Percentiles rank a stretch among this genome's conserved stretches.
Evolutionary conservation across 2,329 filamentous ascomycete species (phyloP).

Genomic region (Venturia pyrina): DNA sequence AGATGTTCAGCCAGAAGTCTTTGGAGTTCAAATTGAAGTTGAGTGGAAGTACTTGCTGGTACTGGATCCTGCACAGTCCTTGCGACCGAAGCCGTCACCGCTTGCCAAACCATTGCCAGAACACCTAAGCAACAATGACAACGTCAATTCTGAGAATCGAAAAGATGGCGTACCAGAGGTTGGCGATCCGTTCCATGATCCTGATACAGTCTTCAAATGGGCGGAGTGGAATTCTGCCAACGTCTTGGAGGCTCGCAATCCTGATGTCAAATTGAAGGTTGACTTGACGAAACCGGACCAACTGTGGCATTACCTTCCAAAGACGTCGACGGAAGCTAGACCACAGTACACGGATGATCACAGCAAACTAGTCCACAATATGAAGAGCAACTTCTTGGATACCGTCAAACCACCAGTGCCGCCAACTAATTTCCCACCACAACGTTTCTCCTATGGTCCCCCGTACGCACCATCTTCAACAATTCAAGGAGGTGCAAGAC

Average conservation of each 20-base stretch:
- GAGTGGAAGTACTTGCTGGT: constrained; percentile 77
- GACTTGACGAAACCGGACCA: constrained; percentile 64
- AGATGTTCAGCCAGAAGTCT: constrained; percentile 39
- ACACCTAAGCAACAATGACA: constrained; percentile 37
- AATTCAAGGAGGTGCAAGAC: background rate
- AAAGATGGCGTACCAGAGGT: constrained; percentile 40
- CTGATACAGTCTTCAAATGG: constrained; percentile 37
- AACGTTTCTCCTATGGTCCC: background rate
- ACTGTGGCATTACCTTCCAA: constrained; percentile 82
- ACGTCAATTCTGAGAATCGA: constrained; percentile 34
- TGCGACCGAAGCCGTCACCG: constrained; percentile 62
- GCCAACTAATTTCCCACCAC: constrained; percentile 22
- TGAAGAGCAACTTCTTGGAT: constrained; percentile 62
- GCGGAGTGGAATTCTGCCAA: constrained; percentile 58
- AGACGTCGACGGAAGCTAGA: constrained; percentile 77
- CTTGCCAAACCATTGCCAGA: constrained; percentile 62
- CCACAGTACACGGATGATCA: constrained; percentile 83
- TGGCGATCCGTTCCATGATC: constrained; percentile 37
- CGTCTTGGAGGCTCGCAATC: constrained; percentile 23
- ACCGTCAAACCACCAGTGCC: constrained; percentile 37
- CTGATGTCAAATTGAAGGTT: constrained; percentile 50
- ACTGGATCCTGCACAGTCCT: constrained; percentile 60
- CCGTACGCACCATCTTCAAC: background rate
- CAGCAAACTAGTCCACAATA: constrained; percentile 49
- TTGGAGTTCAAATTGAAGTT: constrained; percentile 52